Base-by-base conservation (phyloP, 306 rosid genomes). In the Quercus parvula region DNA sequence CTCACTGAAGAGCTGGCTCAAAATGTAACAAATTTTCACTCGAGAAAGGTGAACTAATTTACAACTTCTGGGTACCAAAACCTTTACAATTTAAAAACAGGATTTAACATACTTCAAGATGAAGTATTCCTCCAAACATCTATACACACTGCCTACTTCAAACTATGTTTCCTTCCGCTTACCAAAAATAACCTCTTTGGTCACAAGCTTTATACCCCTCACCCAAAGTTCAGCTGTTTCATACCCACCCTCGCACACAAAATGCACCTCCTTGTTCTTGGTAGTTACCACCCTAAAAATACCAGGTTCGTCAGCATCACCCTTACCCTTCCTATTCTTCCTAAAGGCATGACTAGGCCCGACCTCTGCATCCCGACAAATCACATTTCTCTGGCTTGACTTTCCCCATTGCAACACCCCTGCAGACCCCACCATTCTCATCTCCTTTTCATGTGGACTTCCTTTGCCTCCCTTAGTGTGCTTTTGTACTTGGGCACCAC, bases 201-300 rank as follows among this genome's bases (percentile, higher is more conserved):
- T 88, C 63, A 92, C 86, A 73, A 94, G 87, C 80, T 83, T 90
- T 56, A 94, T 92, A 6, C 99, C 98, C 71, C 98, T 91, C 69
- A 92, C 97, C 97, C 97, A 94, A 31, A 94, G 91, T 84, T 87
- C 82, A 10, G 99, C 97, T 75, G 52, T 83, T 83, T 92, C 97
- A 71, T 71, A 69, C 1, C 97, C 99, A 3, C 95, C 97, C 2
- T 81, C 88, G 75, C 97, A 92, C 31, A 87, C 91, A 74, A 94
- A 94, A 87, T 91, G 99, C 82, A 92, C 81, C 86, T 92, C 99
- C 85, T 74, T 92, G 79, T 87, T 91, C 82, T 82, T 86, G 12
- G 73, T 75, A 27, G 97, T 94, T 56, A 90, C 79, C 82, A 94
- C 94, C 86, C 97, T 90, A 66, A 94, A 94, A 56, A 91, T 55